Base-by-base conservation (phyloP, 352 stramenopile genomes). In the Phytophthora sp. region DNA sequence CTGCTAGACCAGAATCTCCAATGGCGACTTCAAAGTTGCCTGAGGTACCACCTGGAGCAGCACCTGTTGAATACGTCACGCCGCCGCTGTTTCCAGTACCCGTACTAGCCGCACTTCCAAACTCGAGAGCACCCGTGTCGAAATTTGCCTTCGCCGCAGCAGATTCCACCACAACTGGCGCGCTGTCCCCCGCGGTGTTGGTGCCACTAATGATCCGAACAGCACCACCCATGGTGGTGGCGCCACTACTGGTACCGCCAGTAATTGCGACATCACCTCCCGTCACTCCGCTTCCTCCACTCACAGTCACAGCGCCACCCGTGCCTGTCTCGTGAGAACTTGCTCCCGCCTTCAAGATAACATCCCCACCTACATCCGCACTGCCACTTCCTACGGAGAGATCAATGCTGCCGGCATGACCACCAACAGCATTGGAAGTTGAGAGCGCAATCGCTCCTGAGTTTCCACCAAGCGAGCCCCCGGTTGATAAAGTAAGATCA, bases 11-110 rank as follows among this genome's bases (percentile, higher is more conserved):
- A 63, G 76, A 82, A 26, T 73, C 31, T 55, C 81, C 71, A 9
- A 83, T 35, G 1, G 67, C 76, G 21, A 79, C 78, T 41, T 53
- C 56, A 53, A 82, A 87, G 35, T 51, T 76, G 7, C 80, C 77
- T 3, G 77, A 72, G 0, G 23, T 76, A 0, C 56, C 74, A 39
- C 31, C 66, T 20, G 16, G 4, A 8, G 80, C 66, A 16, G 18
- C 33, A 13, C 77, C 80, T 15, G 77, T 86, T 3, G 54, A 66
- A 16, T 87, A 65, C 0, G 55, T 55, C 7, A 87, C 58, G 7
- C 73, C 74, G 1, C 80, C 80, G 23, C 69, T 83, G 24, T 66
- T 74, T 11, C 81, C 81, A 12, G 54, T 74, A 3, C 69, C 73
- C 0, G 46, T 51, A 23, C 50, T 57, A 7, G 63, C 65, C 15